Evolutionary conservation across 345 rosid genomes (phyloP).

Genomic region (Anastatica hierochuntica): DNA sequence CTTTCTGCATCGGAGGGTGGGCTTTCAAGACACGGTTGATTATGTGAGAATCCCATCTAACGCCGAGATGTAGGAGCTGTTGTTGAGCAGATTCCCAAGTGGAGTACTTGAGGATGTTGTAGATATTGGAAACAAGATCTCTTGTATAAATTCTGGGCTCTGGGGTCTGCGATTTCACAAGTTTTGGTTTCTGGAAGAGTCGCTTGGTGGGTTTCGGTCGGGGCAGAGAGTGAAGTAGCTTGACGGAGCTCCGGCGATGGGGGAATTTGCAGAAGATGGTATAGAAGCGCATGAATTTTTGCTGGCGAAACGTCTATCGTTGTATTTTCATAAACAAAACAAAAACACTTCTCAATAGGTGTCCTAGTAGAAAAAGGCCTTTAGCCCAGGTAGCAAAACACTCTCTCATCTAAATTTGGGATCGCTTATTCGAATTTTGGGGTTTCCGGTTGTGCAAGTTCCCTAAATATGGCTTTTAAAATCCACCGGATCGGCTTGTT

Average conservation of each 20-base stretch:
- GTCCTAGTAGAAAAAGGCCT: too few relatives aligned
- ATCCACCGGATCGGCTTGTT: too few relatives aligned
- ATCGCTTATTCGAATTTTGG: too few relatives aligned
- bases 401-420: too few relatives aligned
- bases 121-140: conserved; percentile 40
- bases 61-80: conserved; percentile 33
- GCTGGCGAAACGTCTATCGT: background rate
- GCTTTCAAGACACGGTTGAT: conserved; percentile 70
- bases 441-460: too few relatives aligned
- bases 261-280: background rate
- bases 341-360: too few relatives aligned
- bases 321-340: too few relatives aligned
- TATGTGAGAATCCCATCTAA: conserved; percentile 75
- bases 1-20: conserved; percentile 90
- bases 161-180: background rate
- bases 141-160: conserved; percentile 42
- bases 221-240: conserved; percentile 30
- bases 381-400: too few relatives aligned
- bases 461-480: too few relatives aligned
- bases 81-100: conserved; percentile 65
- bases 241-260: conserved; percentile 8
- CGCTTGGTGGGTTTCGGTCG: conserved; percentile 26
- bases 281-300: conserved; percentile 13
- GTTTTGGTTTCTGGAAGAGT: conserved; percentile 13
- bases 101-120: conserved; percentile 58